phyloP scores from a whole-genome alignment of 306 rosid species.

The Fragaria ananassa region DNA sequence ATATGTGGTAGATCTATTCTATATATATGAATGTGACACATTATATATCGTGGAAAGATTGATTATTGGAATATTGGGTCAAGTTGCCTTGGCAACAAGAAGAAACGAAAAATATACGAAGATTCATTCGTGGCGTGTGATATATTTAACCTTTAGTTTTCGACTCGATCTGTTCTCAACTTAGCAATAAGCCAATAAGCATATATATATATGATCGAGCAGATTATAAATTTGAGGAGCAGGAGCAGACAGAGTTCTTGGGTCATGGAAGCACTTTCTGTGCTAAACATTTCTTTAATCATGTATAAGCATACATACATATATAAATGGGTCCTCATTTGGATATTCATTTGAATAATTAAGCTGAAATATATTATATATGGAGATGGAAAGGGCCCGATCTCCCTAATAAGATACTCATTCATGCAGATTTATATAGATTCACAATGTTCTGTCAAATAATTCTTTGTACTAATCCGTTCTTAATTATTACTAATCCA shows the following conservation, averaged over 20 bases:
- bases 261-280: slow-evolving; percentile 21
- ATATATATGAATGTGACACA: not conserved
- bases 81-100: not conserved
- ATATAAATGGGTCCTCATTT: not conserved
- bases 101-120: not conserved
- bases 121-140: not conserved
- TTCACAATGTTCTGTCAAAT: not conserved
- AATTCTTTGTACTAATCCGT: not conserved
- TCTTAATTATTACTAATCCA: too few species aligned
- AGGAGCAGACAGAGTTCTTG: slow-evolving; percentile 24
- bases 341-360: too few species aligned
- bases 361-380: too few species aligned
- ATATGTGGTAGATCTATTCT: not conserved
- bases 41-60: not conserved
- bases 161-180: not conserved
- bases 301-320: not conserved
- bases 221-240: not conserved
- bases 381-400: slow-evolving; percentile 24
- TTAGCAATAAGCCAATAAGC: not conserved
- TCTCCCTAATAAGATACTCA: slow-evolving; percentile 1
- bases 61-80: not conserved
- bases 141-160: not conserved
- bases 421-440: not conserved
- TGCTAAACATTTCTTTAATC: not conserved
- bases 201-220: not conserved